These are phyloP conservation scores for Cubamyces sp. DNA, from an alignment of 768 basidiomycete species.

Conservation along the genomic window DNA sequence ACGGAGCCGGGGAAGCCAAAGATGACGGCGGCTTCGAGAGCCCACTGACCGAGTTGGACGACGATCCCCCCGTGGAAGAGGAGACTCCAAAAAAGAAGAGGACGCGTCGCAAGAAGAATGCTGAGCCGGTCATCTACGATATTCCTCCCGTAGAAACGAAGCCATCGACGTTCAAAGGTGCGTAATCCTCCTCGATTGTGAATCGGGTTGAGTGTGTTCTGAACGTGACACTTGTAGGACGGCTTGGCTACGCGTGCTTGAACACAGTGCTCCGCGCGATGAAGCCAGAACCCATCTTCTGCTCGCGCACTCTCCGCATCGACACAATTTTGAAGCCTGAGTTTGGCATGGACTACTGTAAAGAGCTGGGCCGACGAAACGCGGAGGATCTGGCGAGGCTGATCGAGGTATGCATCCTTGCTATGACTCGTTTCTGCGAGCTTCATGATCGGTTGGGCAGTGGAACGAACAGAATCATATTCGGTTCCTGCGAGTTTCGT, in stretches of 20 bases:
- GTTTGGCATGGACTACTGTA: conserved; percentile 65
- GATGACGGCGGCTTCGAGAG: conserved; percentile 18
- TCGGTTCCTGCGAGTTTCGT: conserved; percentile 86
- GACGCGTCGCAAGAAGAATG: conserved; percentile 37
- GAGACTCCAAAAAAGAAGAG: conserved; percentile 35
- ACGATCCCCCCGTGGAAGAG: conserved; percentile 14
- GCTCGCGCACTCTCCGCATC: conserved; percentile 57
- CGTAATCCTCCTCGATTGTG: conserved; percentile 43
- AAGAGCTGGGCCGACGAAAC: conserved; percentile 79
- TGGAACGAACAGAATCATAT: conserved; percentile 92
- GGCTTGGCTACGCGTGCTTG: conserved; percentile 75
- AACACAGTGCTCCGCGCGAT: conserved; percentile 79
- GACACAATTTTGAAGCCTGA: conserved; percentile 82
- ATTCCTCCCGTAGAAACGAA: conserved; percentile 75
- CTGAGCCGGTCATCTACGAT: conserved; percentile 58
- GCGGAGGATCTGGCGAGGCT: conserved; percentile 69
- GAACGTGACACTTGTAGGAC: conserved; percentile 1
- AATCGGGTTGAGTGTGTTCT: background rate
- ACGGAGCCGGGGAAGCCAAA: background rate
- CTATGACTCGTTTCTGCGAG: background rate
- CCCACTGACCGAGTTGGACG: conserved; percentile 29
- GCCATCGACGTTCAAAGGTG: conserved; percentile 71
- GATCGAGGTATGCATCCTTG: conserved; percentile 55
- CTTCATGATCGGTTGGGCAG: conserved; percentile 21
- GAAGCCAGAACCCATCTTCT: conserved; percentile 78